Evolutionary conservation across 2,329 filamentous ascomycete species (phyloP).

Genomic region (Pseudopyrenochaeta lycopersici): DNA sequence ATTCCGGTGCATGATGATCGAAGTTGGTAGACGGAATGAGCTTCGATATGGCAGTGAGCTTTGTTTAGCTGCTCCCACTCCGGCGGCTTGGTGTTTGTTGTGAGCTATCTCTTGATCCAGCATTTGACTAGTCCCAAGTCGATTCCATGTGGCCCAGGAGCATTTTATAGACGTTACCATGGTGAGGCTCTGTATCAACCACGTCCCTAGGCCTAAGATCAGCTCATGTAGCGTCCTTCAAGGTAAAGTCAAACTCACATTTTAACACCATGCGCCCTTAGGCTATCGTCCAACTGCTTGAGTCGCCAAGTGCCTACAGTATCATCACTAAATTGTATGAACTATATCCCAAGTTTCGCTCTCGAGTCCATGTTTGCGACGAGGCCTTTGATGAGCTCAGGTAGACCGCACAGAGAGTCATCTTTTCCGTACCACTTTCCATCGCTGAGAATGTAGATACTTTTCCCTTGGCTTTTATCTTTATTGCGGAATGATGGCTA

Average conservation of each 20-base stretch:
- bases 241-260: not conserved
- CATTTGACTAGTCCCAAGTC: too few relatives aligned
- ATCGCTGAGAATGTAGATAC: constrained; percentile 25
- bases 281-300: constrained; percentile 14
- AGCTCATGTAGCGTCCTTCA: too few relatives aligned
- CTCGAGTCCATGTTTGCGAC: constrained; percentile 3
- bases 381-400: constrained; percentile 4
- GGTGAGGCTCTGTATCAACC: constrained; percentile 18
- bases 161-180: constrained; percentile 29
- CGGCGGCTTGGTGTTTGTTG: too few relatives aligned
- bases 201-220: constrained; percentile 21
- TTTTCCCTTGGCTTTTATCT: constrained; percentile 1
- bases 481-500: not conserved
- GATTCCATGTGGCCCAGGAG: constrained; percentile 22
- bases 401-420: not conserved
- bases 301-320: constrained; percentile 15
- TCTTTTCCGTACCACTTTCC: constrained; percentile 20
- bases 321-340: constrained; percentile 31
- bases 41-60: too few relatives aligned
- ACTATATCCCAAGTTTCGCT: constrained; percentile 25
- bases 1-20: too few relatives aligned
- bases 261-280: constrained; percentile 1
- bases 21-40: too few relatives aligned
- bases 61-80: too few relatives aligned
- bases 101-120: too few relatives aligned